These are phyloP conservation scores for Microcera coccophila DNA, from an alignment of 2,329 filamentous ascomycete genomes.

Conservation along the genomic window DNA sequence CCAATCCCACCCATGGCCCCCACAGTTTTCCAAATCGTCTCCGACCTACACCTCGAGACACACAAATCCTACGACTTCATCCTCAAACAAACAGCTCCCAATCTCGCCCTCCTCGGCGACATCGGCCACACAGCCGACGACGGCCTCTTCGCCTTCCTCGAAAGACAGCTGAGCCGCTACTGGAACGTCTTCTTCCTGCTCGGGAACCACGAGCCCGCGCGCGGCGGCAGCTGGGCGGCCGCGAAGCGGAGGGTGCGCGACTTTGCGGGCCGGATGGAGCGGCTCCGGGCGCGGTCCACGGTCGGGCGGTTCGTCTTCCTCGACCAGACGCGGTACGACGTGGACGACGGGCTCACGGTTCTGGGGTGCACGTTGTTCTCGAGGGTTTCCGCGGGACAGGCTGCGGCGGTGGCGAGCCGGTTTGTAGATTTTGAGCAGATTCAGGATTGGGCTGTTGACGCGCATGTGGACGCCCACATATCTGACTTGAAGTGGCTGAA, in stretches of 20 bases:
- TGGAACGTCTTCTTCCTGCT: slow-evolving; percentile 47
- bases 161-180: slow-evolving; percentile 46
- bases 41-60: slow-evolving; percentile 53
- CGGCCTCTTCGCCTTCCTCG: slow-evolving; percentile 45
- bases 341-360: slow-evolving; percentile 26
- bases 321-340: slow-evolving; percentile 26
- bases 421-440: slow-evolving; percentile 52
- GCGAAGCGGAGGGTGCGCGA: slow-evolving; percentile 11
- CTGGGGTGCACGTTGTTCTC: slow-evolving; percentile 47
- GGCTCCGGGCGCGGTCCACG: too few species aligned
- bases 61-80: slow-evolving; percentile 47
- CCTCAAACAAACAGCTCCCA: slow-evolving; percentile 42
- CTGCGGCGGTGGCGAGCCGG: slow-evolving; percentile 34
- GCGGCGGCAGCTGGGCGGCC: slow-evolving; percentile 2
- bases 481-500: slow-evolving; percentile 45
- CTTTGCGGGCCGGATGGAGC: too few species aligned
- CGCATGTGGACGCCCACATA: slow-evolving; percentile 36
- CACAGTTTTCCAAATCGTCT: slow-evolving; percentile 53
- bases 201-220: slow-evolving; percentile 56
- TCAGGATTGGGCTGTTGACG: slow-evolving; percentile 35
- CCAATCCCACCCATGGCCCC: too few species aligned
- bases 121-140: slow-evolving; percentile 44
- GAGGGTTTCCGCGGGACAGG: slow-evolving; percentile 35
- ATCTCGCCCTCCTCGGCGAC: slow-evolving; percentile 53
- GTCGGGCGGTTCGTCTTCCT: slow-evolving; percentile 40